These are phyloP conservation scores for Tulasnella sp. DNA, from an alignment of 768 basidiomycete species.

Conservation along the genomic window DNA sequence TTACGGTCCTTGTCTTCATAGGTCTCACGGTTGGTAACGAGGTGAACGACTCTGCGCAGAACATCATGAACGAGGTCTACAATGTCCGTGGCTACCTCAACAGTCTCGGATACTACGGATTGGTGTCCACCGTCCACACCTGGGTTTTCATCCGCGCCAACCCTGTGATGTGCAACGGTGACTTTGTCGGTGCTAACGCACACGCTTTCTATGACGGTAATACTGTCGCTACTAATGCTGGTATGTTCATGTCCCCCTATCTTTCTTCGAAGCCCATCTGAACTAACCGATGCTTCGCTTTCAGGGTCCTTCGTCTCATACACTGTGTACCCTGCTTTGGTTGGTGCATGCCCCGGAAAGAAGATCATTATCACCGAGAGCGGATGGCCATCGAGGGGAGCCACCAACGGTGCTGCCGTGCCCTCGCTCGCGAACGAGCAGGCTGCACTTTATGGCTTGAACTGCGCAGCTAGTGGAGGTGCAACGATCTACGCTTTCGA, in stretches of 20 bases:
- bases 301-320: slow-evolving; percentile 5
- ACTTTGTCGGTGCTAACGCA: not conserved
- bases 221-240: not conserved
- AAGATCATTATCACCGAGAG: slow-evolving; percentile 8
- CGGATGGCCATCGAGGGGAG: slow-evolving; percentile 10
- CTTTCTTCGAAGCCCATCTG: not conserved
- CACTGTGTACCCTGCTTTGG: slow-evolving; percentile 1
- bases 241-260: not conserved
- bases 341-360: slow-evolving; percentile 9
- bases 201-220: slow-evolving; percentile 11
- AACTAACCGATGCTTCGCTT: not conserved
- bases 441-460: slow-evolving; percentile 2
- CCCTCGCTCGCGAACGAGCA: slow-evolving; percentile 7
- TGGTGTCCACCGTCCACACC: slow-evolving; percentile 14
- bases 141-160: slow-evolving; percentile 15
- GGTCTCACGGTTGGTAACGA: slow-evolving; percentile 4
- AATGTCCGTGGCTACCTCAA: slow-evolving; percentile 10
- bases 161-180: slow-evolving; percentile 7
- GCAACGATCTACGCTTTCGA: slow-evolving; percentile 11
- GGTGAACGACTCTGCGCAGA: slow-evolving; percentile 7
- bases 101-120: not conserved
- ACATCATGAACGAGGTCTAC: slow-evolving; percentile 15
- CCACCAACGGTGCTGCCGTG: not conserved
- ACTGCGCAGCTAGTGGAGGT: slow-evolving; percentile 14
- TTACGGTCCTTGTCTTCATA: no score